Conservation (phyloP, 805 yeast genomes). For the Teunomyces atbi region DNA sequence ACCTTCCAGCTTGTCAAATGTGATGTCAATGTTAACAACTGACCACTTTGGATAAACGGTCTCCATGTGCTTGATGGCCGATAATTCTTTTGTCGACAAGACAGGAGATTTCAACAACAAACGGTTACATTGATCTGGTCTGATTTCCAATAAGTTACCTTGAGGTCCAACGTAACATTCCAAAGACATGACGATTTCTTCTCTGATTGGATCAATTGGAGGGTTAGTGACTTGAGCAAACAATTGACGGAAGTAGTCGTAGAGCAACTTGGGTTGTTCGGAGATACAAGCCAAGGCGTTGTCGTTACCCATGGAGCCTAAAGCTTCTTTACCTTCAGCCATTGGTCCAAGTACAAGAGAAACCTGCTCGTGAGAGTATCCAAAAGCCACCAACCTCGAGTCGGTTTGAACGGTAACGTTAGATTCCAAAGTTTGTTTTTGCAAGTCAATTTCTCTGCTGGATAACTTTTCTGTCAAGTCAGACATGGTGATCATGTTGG, state of each 20-base stretch:
- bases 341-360: slow-evolving; percentile 83
- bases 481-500: slow-evolving; percentile 80
- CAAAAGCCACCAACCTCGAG: slow-evolving; percentile 80
- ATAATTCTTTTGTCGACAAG: slow-evolving; percentile 67
- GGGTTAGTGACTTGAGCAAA: slow-evolving; percentile 99
- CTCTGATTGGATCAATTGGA: slow-evolving; percentile 97
- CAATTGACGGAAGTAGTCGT: slow-evolving; percentile 92
- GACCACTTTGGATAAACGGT: slow-evolving; percentile 86
- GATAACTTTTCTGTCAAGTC: slow-evolving; percentile 65
- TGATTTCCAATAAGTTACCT: slow-evolving; percentile 91
- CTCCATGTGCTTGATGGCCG: slow-evolving; percentile 70
- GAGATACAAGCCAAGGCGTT: slow-evolving; percentile 92
- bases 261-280: slow-evolving; percentile 85
- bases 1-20: slow-evolving; percentile 82
- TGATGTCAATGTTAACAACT: slow-evolving; percentile 77
- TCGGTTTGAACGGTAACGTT: slow-evolving; percentile 65
- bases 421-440: slow-evolving; percentile 12
- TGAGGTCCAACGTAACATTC: slow-evolving; percentile 99
- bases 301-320: slow-evolving; percentile 99
- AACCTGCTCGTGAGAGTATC: slow-evolving; percentile 93
- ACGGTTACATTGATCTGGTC: slow-evolving; percentile 88
- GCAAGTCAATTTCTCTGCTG: slow-evolving; percentile 29
- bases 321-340: slow-evolving; percentile 94
- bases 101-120: slow-evolving; percentile 81
- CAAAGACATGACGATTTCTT: slow-evolving; percentile 92